Percentiles rank a stretch among this genome's conserved stretches.
These are phyloP conservation scores for Camellia granthamiana DNA, from an alignment of 148 eudicot genomes.

Conservation along the genomic window DNA sequence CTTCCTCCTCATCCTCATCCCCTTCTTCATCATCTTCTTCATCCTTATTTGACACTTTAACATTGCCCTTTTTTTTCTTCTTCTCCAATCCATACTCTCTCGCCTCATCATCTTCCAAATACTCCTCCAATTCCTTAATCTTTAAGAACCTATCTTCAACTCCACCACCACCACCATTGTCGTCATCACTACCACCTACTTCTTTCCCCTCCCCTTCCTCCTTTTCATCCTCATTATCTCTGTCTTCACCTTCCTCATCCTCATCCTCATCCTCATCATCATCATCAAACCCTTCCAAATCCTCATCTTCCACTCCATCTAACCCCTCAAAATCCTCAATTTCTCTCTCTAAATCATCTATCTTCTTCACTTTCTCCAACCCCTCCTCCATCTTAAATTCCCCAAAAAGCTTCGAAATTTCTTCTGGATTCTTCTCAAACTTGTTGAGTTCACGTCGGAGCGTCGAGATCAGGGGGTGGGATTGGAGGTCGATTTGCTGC, in stretches of 20 bases:
- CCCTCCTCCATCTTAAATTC: slow-evolving; percentile 8
- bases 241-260: too few species aligned
- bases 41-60: slow-evolving; percentile 13
- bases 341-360: slow-evolving; percentile 20
- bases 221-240: neutral
- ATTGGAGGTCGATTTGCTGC: too few species aligned
- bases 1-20: slow-evolving; percentile 24
- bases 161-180: slow-evolving; percentile 39
- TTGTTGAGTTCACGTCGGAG: too few species aligned
- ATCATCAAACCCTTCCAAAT: slow-evolving; percentile 24
- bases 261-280: slow-evolving; percentile 25
- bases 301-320: slow-evolving; percentile 33
- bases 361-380: slow-evolving; percentile 24
- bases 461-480: too few species aligned
- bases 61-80: slow-evolving; percentile 16
- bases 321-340: slow-evolving; percentile 20
- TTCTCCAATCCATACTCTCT: slow-evolving; percentile 56
- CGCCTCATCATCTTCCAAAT: slow-evolving; percentile 58
- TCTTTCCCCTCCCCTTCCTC: slow-evolving; percentile 26
- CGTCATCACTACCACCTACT: slow-evolving; percentile 27
- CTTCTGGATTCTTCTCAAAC: slow-evolving; percentile 10
- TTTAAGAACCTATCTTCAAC: slow-evolving; percentile 82
- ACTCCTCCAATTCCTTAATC: slow-evolving; percentile 76
- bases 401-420: slow-evolving; percentile 39
- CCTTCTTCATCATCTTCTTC: slow-evolving; percentile 26